A percentile compares a stretch with the other conserved stretches of the same genome.
Evolutionary conservation across 495 filamentous ascomycete genomes (phyloP).

Genomic region (Lepidopterella palustris): DNA sequence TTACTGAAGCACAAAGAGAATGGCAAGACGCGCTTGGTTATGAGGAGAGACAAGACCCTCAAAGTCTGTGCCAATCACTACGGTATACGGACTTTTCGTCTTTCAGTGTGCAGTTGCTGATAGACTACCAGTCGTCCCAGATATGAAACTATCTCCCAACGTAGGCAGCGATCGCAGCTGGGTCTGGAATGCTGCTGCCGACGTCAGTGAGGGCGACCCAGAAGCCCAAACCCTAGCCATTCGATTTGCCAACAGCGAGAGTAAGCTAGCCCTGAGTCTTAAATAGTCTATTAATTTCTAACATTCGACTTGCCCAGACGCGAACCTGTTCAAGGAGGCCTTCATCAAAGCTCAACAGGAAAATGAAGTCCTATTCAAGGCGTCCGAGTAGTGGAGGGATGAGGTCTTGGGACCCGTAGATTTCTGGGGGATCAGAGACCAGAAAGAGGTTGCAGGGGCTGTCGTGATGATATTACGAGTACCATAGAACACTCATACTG

Average conservation of each 20-base stretch:
- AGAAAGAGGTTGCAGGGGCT: constrained; percentile 2
- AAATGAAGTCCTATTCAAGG: constrained; percentile 74
- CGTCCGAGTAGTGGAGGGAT: constrained; percentile 8
- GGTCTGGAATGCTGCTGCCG: constrained; percentile 98
- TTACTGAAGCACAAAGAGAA: constrained; percentile 98
- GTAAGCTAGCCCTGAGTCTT: constrained; percentile 48
- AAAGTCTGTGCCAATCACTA: constrained; percentile 99
- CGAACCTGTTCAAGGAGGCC: constrained; percentile 94
- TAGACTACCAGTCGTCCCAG: constrained; percentile 76
- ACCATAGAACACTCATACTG: constrained; percentile 19
- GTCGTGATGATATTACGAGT: background rate
- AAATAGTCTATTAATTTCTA: constrained; percentile 12
- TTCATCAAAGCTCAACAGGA: constrained; percentile 98
- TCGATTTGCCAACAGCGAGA: constrained; percentile 95
- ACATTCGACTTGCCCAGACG: constrained; percentile 53
- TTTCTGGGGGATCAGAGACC: background rate
- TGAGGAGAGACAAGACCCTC: constrained; percentile 98
- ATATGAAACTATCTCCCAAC: constrained; percentile 98
- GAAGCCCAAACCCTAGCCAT: constrained; percentile 95
- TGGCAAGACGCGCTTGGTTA: constrained; percentile 93
- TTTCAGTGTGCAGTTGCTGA: background rate
- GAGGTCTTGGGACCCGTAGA: background rate
- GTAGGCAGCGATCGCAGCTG: constrained; percentile 96
- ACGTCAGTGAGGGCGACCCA: constrained; percentile 96
- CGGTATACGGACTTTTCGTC: constrained; percentile 53